phyloP scores from a whole-genome alignment of 805 yeast genomes.

The Brettanomyces naardenensis region DNA sequence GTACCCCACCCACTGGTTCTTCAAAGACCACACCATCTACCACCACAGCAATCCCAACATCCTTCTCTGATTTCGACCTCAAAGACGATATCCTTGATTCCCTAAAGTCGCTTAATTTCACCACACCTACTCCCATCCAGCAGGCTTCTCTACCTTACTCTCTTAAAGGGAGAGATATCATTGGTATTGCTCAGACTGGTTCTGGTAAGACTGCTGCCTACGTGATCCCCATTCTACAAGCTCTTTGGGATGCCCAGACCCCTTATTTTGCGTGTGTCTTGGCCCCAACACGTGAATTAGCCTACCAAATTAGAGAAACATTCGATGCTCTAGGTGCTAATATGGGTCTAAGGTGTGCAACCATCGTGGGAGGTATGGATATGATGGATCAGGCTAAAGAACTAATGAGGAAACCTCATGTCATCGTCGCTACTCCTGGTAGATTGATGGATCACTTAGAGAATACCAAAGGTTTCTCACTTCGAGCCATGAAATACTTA shows the following conservation, averaged over 20 bases:
- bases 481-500: slow-evolving; percentile 68
- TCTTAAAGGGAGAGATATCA: slow-evolving; percentile 81
- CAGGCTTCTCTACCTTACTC: slow-evolving; percentile 88
- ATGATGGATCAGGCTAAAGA: slow-evolving; percentile 97
- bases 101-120: slow-evolving; percentile 62
- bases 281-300: slow-evolving; percentile 81
- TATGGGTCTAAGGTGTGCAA: slow-evolving; percentile 87
- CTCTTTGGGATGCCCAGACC: slow-evolving; percentile 80
- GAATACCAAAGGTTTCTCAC: slow-evolving; percentile 81
- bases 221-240: slow-evolving; percentile 90
- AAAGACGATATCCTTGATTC: slow-evolving; percentile 79
- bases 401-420: slow-evolving; percentile 87
- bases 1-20: no score
- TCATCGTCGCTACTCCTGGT: slow-evolving; percentile 89
- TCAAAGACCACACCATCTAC: no score
- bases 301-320: slow-evolving; percentile 85
- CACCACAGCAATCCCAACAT: no score
- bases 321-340: slow-evolving; percentile 87
- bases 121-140: slow-evolving; percentile 91
- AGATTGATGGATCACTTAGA: slow-evolving; percentile 90
- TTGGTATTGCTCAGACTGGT: slow-evolving; percentile 96
- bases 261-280: slow-evolving; percentile 86
- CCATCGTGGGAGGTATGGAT: slow-evolving; percentile 97
- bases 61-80: slow-evolving; percentile 51
- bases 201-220: slow-evolving; percentile 98